Conservation (phyloP, 2,329 filamentous ascomycete species). For the Furcasterigmium sp. region DNA sequence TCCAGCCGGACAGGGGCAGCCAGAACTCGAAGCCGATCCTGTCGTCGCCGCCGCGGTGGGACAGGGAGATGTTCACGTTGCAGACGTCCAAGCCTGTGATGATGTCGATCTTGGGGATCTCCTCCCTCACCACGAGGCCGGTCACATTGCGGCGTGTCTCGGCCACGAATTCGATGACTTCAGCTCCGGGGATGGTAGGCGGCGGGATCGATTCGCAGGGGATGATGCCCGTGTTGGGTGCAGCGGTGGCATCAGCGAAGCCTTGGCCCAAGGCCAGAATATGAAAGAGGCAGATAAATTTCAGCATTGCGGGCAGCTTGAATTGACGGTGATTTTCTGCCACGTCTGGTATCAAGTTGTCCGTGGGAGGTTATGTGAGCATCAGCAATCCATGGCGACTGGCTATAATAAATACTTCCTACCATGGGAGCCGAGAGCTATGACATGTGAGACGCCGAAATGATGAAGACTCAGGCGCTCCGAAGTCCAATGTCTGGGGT, state of each 20-base stretch:
- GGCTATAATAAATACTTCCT: background rate
- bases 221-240: background rate
- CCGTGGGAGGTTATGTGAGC: background rate
- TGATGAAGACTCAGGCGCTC: background rate
- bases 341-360: background rate
- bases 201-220: background rate
- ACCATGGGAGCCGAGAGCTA: background rate
- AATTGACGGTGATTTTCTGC: background rate
- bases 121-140: background rate
- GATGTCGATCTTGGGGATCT: background rate
- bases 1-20: slow-evolving; percentile 17
- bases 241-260: background rate
- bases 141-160: background rate
- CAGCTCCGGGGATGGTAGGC: background rate
- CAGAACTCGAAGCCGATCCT: slow-evolving; percentile 11
- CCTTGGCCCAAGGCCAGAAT: background rate
- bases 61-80: slow-evolving; percentile 12
- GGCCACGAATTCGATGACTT: background rate
- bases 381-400: background rate
- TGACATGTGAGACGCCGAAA: background rate
- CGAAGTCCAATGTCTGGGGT: background rate
- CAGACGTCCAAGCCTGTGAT: slow-evolving; percentile 9
- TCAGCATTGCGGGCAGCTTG: background rate
- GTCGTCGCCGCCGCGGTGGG: slow-evolving; percentile 10
- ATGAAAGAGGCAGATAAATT: background rate